Conservation (phyloP, 495 filamentous ascomycete species). For the Tricharina praecox region DNA sequence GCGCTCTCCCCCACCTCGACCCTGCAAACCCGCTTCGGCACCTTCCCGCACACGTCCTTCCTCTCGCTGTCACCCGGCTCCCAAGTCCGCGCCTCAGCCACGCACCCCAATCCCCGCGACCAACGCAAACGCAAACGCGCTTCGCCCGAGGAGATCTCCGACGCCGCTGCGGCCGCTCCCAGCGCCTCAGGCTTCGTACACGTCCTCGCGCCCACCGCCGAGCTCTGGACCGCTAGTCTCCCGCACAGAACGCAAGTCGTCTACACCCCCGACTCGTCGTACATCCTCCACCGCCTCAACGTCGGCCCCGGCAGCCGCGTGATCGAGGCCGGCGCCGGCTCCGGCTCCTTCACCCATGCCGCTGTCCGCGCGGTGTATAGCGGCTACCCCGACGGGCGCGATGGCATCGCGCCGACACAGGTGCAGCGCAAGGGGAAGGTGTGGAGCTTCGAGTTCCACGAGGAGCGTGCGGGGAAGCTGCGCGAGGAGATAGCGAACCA, state of each 20-base stretch:
- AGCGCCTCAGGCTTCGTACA: constrained; percentile 64
- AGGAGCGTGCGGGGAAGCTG: constrained; percentile 54
- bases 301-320: constrained; percentile 62
- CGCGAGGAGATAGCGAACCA: constrained; percentile 58
- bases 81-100: constrained; percentile 67
- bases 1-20: constrained; percentile 49
- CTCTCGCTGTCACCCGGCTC: constrained; percentile 72
- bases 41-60: constrained; percentile 81
- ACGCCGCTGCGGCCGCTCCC: too few species aligned
- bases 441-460: constrained; percentile 87
- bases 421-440: constrained; percentile 44
- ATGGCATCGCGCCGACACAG: constrained; percentile 3
- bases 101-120: constrained; percentile 32
- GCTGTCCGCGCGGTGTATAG: constrained; percentile 74
- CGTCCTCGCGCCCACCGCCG: constrained; percentile 76
- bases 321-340: constrained; percentile 89
- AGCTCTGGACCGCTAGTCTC: constrained; percentile 76
- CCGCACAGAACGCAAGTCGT: constrained; percentile 95
- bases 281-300: constrained; percentile 72
- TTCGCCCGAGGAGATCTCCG: neutral
- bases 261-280: constrained; percentile 94
- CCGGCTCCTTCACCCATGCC: constrained; percentile 89
- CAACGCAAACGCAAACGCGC: constrained; percentile 40
- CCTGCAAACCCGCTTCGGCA: constrained; percentile 84
- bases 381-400: constrained; percentile 41